Conservation (phyloP, 2,329 filamentous ascomycete genomes). For the Venturia nashicola region DNA sequence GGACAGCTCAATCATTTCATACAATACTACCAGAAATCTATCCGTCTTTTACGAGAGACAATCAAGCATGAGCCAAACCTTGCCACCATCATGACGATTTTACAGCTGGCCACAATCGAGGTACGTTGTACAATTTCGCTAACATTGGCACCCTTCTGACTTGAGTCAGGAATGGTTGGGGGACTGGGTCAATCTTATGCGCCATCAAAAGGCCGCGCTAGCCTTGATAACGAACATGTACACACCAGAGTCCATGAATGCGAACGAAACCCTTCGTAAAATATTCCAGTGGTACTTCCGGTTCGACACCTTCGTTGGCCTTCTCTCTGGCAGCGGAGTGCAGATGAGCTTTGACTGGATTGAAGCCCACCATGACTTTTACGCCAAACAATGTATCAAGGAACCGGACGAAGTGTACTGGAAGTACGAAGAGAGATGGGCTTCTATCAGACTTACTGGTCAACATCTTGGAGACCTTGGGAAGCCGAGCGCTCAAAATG, state of each 20-base stretch:
- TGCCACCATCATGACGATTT: slow-evolving; percentile 69
- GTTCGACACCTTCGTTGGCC: slow-evolving; percentile 73
- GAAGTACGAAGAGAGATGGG: slow-evolving; percentile 55
- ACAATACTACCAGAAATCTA: slow-evolving; percentile 80
- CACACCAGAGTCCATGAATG: slow-evolving; percentile 60
- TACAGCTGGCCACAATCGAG: slow-evolving; percentile 90
- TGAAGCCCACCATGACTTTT: slow-evolving; percentile 48
- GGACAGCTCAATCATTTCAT: slow-evolving; percentile 73
- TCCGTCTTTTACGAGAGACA: slow-evolving; percentile 60
- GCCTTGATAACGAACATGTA: slow-evolving; percentile 69
- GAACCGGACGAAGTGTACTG: slow-evolving; percentile 52
- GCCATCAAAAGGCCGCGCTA: slow-evolving; percentile 82
- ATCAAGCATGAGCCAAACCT: slow-evolving; percentile 61
- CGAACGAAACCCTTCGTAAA: slow-evolving; percentile 57
- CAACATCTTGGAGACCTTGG: slow-evolving; percentile 73
- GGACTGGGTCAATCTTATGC: slow-evolving; percentile 88
- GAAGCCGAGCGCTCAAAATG: slow-evolving; percentile 51
- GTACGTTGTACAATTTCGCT: slow-evolving; percentile 35
- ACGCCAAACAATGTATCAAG: slow-evolving; percentile 42
- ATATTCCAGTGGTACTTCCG: slow-evolving; percentile 82
- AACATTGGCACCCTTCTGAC: neutral
- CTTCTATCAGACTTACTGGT: slow-evolving; percentile 58
- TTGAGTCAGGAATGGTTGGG: slow-evolving; percentile 72
- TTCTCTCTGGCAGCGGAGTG: slow-evolving; percentile 69
- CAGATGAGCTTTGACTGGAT: slow-evolving; percentile 73